Evolutionary conservation across 176 grass and related monocot genomes (phyloP).

Genomic region (Triticum monococcum): DNA sequence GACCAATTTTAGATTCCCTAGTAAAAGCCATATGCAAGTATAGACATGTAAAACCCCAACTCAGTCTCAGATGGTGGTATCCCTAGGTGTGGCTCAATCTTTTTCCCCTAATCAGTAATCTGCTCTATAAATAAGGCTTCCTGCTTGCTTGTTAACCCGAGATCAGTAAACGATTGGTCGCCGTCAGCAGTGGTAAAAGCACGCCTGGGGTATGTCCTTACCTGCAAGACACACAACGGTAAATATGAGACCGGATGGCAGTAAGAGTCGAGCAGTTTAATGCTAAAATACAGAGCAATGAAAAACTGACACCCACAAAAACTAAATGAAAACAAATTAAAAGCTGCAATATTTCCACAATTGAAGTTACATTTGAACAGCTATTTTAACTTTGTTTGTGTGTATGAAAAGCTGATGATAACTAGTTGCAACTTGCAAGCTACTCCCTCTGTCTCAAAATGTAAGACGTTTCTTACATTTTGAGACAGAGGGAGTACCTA

Average conservation of each 20-base stretch:
- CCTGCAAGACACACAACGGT: conserved; percentile 38
- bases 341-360: background rate
- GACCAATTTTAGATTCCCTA: background rate
- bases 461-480: too few relatives aligned
- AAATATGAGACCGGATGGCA: background rate
- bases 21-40: background rate
- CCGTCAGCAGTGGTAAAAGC: conserved; percentile 64
- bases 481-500: background rate
- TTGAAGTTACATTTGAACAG: background rate
- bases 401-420: background rate
- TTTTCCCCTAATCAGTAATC: conserved; percentile 37
- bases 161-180: conserved; percentile 60
- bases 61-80: background rate
- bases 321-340: background rate
- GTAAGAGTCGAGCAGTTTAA: background rate
- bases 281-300: background rate
- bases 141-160: conserved; percentile 82
- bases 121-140: conserved; percentile 87
- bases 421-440: background rate
- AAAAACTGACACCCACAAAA: background rate
- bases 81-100: background rate
- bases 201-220: conserved; percentile 78
- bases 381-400: background rate
- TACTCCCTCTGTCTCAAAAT: background rate
- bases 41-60: conserved; percentile 8